Conservation (phyloP, 768 basidiomycete species). For the Tubosaeta sp. region DNA sequence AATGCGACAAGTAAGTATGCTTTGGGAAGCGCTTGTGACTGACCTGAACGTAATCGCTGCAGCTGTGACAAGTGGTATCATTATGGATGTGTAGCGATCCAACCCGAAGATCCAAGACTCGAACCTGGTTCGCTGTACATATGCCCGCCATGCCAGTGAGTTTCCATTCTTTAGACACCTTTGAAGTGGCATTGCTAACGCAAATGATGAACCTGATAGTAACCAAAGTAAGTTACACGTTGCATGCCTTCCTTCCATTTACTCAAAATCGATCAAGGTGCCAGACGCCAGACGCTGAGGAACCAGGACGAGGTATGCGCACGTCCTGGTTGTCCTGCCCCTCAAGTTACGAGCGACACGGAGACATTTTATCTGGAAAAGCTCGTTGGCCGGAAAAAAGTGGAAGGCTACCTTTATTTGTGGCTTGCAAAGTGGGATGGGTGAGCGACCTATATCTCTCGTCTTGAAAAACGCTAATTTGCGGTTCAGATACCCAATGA, state of each 20-base stretch:
- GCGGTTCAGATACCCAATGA: slow-evolving; percentile 22
- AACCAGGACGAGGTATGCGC: slow-evolving; percentile 14
- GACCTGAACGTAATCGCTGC: neutral
- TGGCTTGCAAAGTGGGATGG: slow-evolving; percentile 35
- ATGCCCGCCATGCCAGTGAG: slow-evolving; percentile 43
- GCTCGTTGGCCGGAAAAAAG: slow-evolving; percentile 24
- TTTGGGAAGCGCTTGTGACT: neutral
- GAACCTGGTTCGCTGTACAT: slow-evolving; percentile 28
- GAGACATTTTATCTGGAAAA: slow-evolving; percentile 25
- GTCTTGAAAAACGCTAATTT: neutral
- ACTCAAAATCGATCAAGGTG: slow-evolving; percentile 8
- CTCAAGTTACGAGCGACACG: neutral
- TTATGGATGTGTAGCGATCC: slow-evolving; percentile 46
- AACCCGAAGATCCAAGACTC: slow-evolving; percentile 34
- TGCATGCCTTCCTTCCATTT: neutral
- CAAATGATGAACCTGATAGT: slow-evolving; percentile 1
- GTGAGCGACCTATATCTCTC: slow-evolving; percentile 8
- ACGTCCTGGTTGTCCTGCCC: slow-evolving; percentile 25
- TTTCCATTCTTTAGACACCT: neutral
- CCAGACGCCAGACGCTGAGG: slow-evolving; percentile 9
- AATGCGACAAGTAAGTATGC: slow-evolving; percentile 32
- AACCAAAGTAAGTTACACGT: slow-evolving; percentile 3
- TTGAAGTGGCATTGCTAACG: neutral
- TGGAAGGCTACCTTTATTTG: slow-evolving; percentile 10
- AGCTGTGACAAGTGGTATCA: slow-evolving; percentile 50